These are phyloP conservation scores for Vitis hybrid DNA, from an alignment of 177 flowering plant species.

Conservation along the genomic window DNA sequence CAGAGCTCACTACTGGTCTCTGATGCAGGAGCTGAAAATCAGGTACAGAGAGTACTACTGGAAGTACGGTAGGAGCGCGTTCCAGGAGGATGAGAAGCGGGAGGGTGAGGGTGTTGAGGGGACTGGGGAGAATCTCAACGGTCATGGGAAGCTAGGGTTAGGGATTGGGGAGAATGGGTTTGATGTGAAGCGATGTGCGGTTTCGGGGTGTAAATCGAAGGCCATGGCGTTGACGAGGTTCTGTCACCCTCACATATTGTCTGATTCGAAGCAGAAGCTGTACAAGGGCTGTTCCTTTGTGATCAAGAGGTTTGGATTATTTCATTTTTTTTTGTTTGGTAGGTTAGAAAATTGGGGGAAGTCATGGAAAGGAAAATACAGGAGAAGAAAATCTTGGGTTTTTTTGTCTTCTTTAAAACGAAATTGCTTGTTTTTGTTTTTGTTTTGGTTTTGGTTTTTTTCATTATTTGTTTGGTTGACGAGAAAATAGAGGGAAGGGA, in stretches of 20 bases:
- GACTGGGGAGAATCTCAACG: conserved; percentile 15
- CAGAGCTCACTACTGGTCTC: conserved; percentile 51
- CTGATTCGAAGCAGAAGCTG: conserved; percentile 45
- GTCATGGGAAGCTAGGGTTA: conserved; percentile 3
- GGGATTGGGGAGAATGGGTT: conserved; percentile 15
- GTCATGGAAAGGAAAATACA: no score
- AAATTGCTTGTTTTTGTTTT: no score
- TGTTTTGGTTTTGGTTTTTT: no score
- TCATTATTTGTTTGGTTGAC: no score
- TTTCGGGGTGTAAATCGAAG: conserved; percentile 38
- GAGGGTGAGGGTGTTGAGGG: not conserved
- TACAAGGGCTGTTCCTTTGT: conserved; percentile 41
- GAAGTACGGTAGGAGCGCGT: conserved; percentile 53
- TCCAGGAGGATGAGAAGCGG: conserved; percentile 31
- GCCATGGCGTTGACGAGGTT: conserved; percentile 52
- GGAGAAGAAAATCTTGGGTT: no score
- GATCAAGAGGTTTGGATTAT: conserved; percentile 34
- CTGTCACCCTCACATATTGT: conserved; percentile 47
- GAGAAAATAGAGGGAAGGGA: no score
- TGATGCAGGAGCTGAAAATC: conserved; percentile 50
- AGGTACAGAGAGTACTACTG: conserved; percentile 49
- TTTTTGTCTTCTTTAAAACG: no score
- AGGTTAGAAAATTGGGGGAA: no score
- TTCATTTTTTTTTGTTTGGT: no score
- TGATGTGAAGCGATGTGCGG: conserved; percentile 22